Base-by-base conservation (phyloP, 352 stramenopile species). In the Poterioochromonas sp. region DNA sequence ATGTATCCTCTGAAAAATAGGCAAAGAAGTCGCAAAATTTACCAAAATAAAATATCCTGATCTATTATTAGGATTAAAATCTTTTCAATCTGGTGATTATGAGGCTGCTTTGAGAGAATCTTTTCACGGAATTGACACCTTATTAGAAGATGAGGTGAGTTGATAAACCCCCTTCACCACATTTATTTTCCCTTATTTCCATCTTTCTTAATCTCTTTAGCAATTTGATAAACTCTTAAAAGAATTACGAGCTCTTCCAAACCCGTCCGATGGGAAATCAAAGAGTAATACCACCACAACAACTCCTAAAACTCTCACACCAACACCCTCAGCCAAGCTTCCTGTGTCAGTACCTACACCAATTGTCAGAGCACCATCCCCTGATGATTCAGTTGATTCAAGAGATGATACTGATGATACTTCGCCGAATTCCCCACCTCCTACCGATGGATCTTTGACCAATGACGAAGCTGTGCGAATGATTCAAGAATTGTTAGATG, bases 1-100 rank as follows among this genome's bases (percentile, higher is more conserved):
- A 26, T 40, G 34, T 64, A 15, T 64, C 8, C 29, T 3, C 29
- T 8, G 8, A 3, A 8, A 32, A 3, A 43, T 39, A 74, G 65
- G 65, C 18, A 74, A 74, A 74, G 65, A 74, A 83, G 40, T 76
- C 49, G 26, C 69, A 47, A 39, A 73, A 53, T 63, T 83, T 76
- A 49, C 29, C 22, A 1, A 77, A 32, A 29, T 80, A 29, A 65
- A 78, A 77, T 69, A 76, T 82, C 0, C 44, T 32, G 11, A 69
- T 0, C 2, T 37, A 20, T 37, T 53, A 68, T 15, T 29, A 32
- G 18, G 0, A 41, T 22, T 44, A 53, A n/a, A 73, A 15, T 35
- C 1, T 11, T 54, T 40, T n/a, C 5, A 71, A 62, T 0, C 29
- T 26, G 15, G 65, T 1, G 11, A 20, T 8, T 41, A 69, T 34